Evolutionary conservation across 805 yeast species (phyloP).

Genomic region (Schwanniomyces occidentalis): DNA sequence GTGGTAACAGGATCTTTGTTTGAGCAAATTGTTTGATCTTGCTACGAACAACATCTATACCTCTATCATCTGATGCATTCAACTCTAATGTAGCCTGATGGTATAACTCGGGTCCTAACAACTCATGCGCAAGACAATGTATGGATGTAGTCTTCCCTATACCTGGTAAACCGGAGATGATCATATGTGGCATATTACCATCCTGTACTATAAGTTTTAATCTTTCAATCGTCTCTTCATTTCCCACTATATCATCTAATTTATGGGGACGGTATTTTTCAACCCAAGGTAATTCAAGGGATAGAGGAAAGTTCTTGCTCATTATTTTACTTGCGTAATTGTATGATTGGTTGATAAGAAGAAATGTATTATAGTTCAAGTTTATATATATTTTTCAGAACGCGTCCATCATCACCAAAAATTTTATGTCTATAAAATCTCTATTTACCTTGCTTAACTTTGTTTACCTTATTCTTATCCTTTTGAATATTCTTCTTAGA

Average conservation of each 20-base stretch:
- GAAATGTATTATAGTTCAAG: too few species aligned
- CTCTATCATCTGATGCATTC: conserved; percentile 96
- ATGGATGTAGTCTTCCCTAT: conserved; percentile 96
- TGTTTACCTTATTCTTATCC: conserved; percentile 6
- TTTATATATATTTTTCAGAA: too few species aligned
- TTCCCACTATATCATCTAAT: conserved; percentile 88
- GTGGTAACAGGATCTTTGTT: conserved; percentile 82
- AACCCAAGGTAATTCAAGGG: conserved; percentile 56
- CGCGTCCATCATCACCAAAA: too few species aligned
- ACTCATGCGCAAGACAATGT: conserved; percentile 82
- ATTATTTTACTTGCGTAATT: conserved; percentile 1
- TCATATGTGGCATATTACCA: conserved; percentile 97
- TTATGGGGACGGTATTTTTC: conserved; percentile 88
- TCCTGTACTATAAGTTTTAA: conserved; percentile 81
- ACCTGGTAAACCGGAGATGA: conserved; percentile 95
- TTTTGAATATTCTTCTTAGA: conserved; percentile 21
- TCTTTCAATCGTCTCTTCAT: conserved; percentile 84
- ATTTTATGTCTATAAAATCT: too few species aligned
- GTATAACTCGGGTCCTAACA: conserved; percentile 67
- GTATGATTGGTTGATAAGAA: too few species aligned
- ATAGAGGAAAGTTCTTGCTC: conserved; percentile 9
- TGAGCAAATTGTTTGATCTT: conserved; percentile 96
- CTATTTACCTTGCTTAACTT: too few species aligned
- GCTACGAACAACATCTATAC: conserved; percentile 93
- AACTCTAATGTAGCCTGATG: conserved; percentile 86